Percentiles rank a stretch among this genome's conserved stretches.
phyloP scores from a whole-genome alignment of 1,139 yeast species.

The Candida tunisiensis region DNA sequence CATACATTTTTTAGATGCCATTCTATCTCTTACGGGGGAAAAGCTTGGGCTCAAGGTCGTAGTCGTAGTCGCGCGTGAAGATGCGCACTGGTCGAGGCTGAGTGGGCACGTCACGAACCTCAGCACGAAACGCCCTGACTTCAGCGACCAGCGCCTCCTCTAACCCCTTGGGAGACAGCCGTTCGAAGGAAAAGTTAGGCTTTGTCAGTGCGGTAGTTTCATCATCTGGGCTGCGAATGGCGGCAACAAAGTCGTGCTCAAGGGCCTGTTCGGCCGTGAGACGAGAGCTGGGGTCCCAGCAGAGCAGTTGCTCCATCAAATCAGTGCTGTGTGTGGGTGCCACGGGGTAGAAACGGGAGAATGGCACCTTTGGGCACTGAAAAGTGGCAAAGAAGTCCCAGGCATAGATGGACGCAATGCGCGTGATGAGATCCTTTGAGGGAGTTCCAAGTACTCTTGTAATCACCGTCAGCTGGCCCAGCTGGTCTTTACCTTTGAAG shows the following conservation, averaged over 20 bases:
- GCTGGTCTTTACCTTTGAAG: constrained; percentile 72
- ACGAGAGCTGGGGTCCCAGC: constrained; percentile 64
- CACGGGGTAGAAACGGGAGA: constrained; percentile 8
- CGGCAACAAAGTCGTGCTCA: constrained; percentile 58
- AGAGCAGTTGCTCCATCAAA: constrained; percentile 52
- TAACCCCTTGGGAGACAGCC: no score
- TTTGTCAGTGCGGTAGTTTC: no score
- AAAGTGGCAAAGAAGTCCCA: constrained; percentile 54
- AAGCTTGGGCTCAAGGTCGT: no score
- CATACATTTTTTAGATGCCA: no score
- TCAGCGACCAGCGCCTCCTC: no score
- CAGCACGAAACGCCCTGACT: no score
- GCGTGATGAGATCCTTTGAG: constrained; percentile 46
- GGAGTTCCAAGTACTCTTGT: constrained; percentile 71
- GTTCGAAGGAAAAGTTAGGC: no score
- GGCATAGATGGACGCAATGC: constrained; percentile 62
- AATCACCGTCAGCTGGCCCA: constrained; percentile 70
- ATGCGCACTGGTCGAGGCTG: no score
- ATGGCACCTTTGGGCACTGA: constrained; percentile 42
- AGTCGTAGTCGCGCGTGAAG: no score
- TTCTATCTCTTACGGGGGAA: no score
- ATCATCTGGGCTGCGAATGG: constrained; percentile 77
- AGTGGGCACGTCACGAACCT: no score
- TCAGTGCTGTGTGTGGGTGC: constrained; percentile 10
- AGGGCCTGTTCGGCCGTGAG: constrained; percentile 72